These are phyloP conservation scores for Castanospermum australe DNA, from an alignment of 306 rosid genomes.

Conservation along the genomic window DNA sequence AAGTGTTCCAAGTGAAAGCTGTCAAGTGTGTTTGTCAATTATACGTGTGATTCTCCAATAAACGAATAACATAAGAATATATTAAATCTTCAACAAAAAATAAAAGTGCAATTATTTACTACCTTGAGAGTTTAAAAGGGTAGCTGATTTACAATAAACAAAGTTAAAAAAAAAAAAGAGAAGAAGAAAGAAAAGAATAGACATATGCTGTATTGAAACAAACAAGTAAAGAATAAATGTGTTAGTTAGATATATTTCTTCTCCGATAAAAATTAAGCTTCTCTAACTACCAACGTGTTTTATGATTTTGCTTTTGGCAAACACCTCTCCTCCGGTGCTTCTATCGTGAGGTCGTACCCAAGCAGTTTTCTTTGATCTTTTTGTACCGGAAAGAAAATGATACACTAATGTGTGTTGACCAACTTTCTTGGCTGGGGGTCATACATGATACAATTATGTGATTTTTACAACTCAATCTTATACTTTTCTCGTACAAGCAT, in stretches of 20 bases:
- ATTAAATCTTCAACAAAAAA: background rate
- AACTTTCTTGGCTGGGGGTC: background rate
- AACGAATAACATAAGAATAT: background rate
- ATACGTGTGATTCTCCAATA: background rate
- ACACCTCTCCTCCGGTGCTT: background rate
- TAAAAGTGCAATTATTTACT: background rate
- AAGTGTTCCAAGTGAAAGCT: background rate
- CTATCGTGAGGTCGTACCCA: background rate
- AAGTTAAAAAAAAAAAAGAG: background rate
- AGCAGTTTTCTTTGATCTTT: background rate
- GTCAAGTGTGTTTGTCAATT: background rate
- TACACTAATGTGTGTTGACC: constrained; percentile 13
- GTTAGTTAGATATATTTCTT: background rate
- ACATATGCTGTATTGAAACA: too few species aligned
- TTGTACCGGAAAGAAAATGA: background rate
- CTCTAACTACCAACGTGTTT: background rate
- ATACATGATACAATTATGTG: too few species aligned
- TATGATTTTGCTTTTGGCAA: background rate
- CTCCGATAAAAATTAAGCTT: background rate
- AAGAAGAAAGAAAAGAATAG: too few species aligned
- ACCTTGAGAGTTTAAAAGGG: background rate
- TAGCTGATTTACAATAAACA: background rate
- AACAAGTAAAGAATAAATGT: background rate
- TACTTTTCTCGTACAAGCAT: too few species aligned
- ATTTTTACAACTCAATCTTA: too few species aligned